Conservation (phyloP, 768 basidiomycete genomes). For the Mycena indigotica region DNA sequence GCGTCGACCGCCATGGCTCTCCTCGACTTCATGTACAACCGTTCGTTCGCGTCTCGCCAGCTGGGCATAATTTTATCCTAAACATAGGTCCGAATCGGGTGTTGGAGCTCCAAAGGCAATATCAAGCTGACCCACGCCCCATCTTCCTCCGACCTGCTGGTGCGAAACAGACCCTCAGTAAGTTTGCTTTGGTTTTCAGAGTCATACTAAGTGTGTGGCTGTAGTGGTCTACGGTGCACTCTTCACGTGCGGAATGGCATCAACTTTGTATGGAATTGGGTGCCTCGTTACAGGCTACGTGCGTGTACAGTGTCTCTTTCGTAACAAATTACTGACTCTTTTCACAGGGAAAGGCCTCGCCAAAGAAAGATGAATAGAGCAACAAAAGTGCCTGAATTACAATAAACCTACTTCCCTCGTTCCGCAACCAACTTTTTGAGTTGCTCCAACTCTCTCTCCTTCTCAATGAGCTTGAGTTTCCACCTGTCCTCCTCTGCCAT, state of each 20-base stretch:
- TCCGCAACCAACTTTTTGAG: neutral
- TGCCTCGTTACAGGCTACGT: conserved; percentile 24
- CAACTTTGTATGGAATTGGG: conserved; percentile 22
- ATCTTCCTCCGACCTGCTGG: conserved; percentile 24
- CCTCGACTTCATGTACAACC: conserved; percentile 22
- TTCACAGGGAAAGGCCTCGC: too few species aligned
- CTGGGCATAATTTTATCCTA: neutral
- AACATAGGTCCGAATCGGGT: conserved; percentile 20
- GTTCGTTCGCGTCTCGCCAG: neutral
- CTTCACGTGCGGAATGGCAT: conserved; percentile 19
- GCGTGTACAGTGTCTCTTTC: too few species aligned
- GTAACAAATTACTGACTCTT: too few species aligned
- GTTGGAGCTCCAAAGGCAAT: conserved; percentile 23
- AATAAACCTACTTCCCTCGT: neutral
- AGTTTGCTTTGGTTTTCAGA: neutral
- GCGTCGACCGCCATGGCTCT: conserved; percentile 24
- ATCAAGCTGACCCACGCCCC: conserved; percentile 22
- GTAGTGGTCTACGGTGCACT: conserved; percentile 16
- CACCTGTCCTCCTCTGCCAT: neutral
- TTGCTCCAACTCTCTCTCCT: neutral
- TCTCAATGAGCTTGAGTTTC: neutral
- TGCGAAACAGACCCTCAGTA: conserved; percentile 20
- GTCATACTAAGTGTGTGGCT: neutral
- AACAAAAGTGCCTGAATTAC: too few species aligned
- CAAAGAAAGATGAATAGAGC: too few species aligned